Evolutionary conservation across 1,139 yeast species (phyloP), one percentile per base, ranked within the genome.

Genomic region (Kodamaea ohmeri): DNA sequence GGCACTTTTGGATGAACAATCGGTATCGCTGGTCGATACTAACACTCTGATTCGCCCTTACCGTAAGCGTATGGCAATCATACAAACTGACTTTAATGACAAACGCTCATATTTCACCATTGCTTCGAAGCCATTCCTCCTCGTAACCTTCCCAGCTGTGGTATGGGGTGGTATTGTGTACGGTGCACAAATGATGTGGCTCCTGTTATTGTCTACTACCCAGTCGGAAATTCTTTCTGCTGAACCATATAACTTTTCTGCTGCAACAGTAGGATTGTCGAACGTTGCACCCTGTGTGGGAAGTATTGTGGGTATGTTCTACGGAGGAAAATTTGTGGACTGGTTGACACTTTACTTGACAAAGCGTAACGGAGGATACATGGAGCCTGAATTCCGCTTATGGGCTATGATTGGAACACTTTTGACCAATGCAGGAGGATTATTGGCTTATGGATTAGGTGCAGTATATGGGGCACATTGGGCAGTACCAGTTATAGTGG

Each of bases 311-410:
- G 72, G 73, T 6, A 84, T 53, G 88, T 83, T 18, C 59, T 79
- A 27, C 78, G 83, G 82, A 55, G 76, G 76, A 3, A 54, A 58
- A 37, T 59, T 67, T 38, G 71, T 68, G 15, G 77, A 72, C 50
- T 65, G 66, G 65, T 46, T 65, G 24, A 56, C 68, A 6, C 46
- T 65, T 26, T 49, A 47, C 40, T 52, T 83, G 60, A 86, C 95
- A 19, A 80, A 76, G 49, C 67, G 79, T 38, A 82, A 83, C 55
- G 65, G 74, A 39, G 95, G 95, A 35, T 60, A 83, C 32, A 73
- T 75, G 48, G 96, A 87, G 58, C 92, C 95, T 2, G 96, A 87
- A 60, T 79, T 72, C 57, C 73, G 95, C 51, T 67, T 87, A 32
- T 85, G 83, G 74, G 61, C 69, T 13, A 66, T 67, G 73, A 38